Conservation (phyloP, 202 grass and related monocot species). For the Setaria italica region DNA sequence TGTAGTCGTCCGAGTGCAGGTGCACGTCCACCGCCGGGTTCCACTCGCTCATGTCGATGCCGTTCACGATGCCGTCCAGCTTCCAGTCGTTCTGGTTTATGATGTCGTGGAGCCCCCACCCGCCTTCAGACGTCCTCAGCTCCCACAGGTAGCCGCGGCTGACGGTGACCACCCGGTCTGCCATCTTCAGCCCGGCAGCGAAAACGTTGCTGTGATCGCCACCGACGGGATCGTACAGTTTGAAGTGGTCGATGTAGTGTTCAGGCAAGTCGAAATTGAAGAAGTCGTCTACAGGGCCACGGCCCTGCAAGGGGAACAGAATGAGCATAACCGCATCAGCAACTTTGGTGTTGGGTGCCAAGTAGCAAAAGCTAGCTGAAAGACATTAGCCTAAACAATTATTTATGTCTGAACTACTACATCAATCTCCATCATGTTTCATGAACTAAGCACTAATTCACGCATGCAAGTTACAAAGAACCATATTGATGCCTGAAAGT, state of each 20-base stretch:
- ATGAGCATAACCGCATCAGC: not conserved
- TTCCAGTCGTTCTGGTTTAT: slow-evolving; percentile 86
- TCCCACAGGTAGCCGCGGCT: slow-evolving; percentile 89
- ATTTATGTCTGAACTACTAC: not conserved
- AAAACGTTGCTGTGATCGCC: slow-evolving; percentile 87
- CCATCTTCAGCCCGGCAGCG: slow-evolving; percentile 74
- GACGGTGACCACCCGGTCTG: slow-evolving; percentile 79
- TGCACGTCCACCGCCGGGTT: slow-evolving; percentile 69
- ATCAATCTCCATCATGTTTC: not conserved
- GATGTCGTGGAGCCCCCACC: slow-evolving; percentile 88
- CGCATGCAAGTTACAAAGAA: not conserved
- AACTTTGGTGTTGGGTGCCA: not conserved
- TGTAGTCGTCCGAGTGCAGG: slow-evolving; percentile 77
- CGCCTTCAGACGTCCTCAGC: slow-evolving; percentile 81
- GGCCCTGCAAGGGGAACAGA: slow-evolving; percentile 56
- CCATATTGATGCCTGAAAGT: too few relatives aligned
- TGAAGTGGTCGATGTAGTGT: slow-evolving; percentile 76
- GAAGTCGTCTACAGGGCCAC: slow-evolving; percentile 73
- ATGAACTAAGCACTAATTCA: not conserved
- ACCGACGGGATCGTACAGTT: slow-evolving; percentile 60
- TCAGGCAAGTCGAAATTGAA: slow-evolving; percentile 61
- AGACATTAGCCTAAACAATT: not conserved
- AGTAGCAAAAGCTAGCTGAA: slow-evolving; percentile 27
- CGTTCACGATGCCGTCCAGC: slow-evolving; percentile 85
- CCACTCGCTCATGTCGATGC: slow-evolving; percentile 74